Evolutionary conservation across 1,284 basidiomycete genomes (phyloP).

Genomic region (Sporisorium exsertum): DNA sequence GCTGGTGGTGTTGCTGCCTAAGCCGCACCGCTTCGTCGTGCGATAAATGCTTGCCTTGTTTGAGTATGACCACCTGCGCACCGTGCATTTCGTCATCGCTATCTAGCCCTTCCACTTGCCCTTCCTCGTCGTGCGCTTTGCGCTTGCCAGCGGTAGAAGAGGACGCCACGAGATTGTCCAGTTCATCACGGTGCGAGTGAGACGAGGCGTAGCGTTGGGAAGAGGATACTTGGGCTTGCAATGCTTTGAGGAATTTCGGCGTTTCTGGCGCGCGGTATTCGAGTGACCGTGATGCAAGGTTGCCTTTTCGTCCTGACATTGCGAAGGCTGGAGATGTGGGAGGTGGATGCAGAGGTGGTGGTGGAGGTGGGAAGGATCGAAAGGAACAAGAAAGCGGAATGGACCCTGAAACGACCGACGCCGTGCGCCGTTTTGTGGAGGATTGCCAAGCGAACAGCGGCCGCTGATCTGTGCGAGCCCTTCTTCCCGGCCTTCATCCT

Average conservation of each 20-base stretch:
- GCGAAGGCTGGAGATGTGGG: neutral
- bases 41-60: constrained; percentile 57
- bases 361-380: neutral
- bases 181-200: constrained; percentile 7
- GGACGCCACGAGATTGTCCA: constrained; percentile 26
- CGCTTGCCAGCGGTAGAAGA: constrained; percentile 10
- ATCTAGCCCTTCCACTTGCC: constrained; percentile 14
- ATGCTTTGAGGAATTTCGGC: constrained; percentile 34
- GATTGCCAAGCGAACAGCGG: neutral
- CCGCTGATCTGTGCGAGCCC: neutral
- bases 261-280: constrained; percentile 28
- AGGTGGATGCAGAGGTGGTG: neutral
- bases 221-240: constrained; percentile 39
- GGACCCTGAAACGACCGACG: neutral
- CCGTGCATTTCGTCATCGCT: constrained; percentile 48
- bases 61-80: constrained; percentile 61
- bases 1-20: constrained; percentile 9
- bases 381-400: neutral
- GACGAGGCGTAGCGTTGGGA: constrained; percentile 9
- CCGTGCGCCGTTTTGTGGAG: neutral
- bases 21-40: constrained; percentile 34
- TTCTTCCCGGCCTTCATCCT: neutral
- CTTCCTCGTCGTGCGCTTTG: neutral
- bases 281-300: constrained; percentile 30
- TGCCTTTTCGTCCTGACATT: constrained; percentile 30